Conservation (phyloP, 108 stramenopile species). For the Nitzschia putrida region DNA sequence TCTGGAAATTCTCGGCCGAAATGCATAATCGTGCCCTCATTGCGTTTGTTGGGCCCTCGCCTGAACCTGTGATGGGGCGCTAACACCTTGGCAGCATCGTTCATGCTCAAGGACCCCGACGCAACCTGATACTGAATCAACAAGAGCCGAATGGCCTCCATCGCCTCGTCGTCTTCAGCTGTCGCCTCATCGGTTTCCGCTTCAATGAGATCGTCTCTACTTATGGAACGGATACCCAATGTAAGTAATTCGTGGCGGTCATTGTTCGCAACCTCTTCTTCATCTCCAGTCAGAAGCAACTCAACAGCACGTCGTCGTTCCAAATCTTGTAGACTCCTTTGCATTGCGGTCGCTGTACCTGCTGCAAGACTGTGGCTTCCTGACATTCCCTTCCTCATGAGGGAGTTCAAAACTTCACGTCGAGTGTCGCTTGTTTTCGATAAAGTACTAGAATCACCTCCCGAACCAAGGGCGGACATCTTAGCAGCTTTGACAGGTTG, state of each 20-base stretch:
- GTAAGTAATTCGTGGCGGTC: slow-evolving; percentile 31
- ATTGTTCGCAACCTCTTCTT: slow-evolving; percentile 7
- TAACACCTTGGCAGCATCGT: slow-evolving; percentile 55
- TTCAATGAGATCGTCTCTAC: slow-evolving; percentile 15
- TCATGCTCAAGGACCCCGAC: slow-evolving; percentile 60
- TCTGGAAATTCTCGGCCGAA: slow-evolving; percentile 50
- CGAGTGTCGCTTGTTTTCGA: slow-evolving; percentile 60
- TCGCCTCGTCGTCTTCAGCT: slow-evolving; percentile 78
- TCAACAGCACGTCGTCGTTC: slow-evolving; percentile 78
- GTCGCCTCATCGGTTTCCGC: slow-evolving; percentile 4
- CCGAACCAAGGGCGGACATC: slow-evolving; percentile 21
- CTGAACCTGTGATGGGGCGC: slow-evolving; percentile 15
- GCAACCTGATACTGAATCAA: slow-evolving; percentile 83
- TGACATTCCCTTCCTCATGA: slow-evolving; percentile 79
- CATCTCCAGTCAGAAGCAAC: slow-evolving; percentile 48
- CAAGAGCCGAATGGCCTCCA: slow-evolving; percentile 81
- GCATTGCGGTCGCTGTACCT: slow-evolving; percentile 67
- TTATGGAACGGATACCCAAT: slow-evolving; percentile 37
- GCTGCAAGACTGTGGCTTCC: slow-evolving; percentile 76
- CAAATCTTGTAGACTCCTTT: slow-evolving; percentile 71
- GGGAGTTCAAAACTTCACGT: slow-evolving; percentile 84
- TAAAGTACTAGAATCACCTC: slow-evolving; percentile 17
- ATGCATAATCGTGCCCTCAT: slow-evolving; percentile 26
- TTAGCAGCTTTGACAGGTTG: slow-evolving; percentile 15
- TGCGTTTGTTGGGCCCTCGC: slow-evolving; percentile 13